Evolutionary conservation across 148 eudicot genomes (phyloP).

Genomic region (Camellia granthamiana): DNA sequence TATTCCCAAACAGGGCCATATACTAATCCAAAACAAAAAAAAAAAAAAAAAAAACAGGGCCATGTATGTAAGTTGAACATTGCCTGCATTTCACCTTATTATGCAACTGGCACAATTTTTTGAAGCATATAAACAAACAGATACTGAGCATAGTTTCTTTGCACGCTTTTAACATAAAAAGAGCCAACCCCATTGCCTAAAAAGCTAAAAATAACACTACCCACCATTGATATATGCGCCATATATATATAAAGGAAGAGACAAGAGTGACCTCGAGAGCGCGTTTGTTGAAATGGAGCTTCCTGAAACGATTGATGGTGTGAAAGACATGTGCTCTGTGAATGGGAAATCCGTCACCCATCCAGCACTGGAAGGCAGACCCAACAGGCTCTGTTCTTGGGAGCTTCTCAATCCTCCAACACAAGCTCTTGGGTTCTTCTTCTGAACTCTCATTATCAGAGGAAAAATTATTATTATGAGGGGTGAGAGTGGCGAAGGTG

Average conservation of each 20-base stretch:
- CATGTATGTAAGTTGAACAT: not conserved
- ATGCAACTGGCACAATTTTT: not conserved
- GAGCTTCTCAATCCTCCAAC: slow-evolving; percentile 61
- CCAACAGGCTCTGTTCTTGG: slow-evolving; percentile 59
- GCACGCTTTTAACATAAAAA: too few relatives aligned
- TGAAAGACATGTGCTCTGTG: slow-evolving; percentile 79
- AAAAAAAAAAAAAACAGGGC: too few relatives aligned
- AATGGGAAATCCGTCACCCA: slow-evolving; percentile 89
- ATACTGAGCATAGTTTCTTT: not conserved
- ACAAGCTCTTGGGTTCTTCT: slow-evolving; percentile 39
- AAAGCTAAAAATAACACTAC: not conserved
- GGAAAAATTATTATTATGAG: too few relatives aligned
- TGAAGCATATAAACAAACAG: slow-evolving; percentile 32
- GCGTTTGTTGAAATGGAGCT: slow-evolving; percentile 58
- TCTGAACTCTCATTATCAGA: slow-evolving; percentile 19
- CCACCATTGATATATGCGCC: not conserved
- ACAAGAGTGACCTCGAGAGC: slow-evolving; percentile 67
- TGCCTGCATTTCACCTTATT: not conserved
- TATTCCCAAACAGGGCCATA: too few relatives aligned
- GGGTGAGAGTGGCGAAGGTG: slow-evolving; percentile 5
- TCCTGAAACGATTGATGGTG: slow-evolving; percentile 73
- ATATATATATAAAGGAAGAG: not conserved
- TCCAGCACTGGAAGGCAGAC: slow-evolving; percentile 76
- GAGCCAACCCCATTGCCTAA: not conserved
- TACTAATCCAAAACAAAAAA: too few relatives aligned